These are phyloP conservation scores for Leccinum solheimii DNA, from an alignment of 1,284 basidiomycete genomes.

Conservation along the genomic window DNA sequence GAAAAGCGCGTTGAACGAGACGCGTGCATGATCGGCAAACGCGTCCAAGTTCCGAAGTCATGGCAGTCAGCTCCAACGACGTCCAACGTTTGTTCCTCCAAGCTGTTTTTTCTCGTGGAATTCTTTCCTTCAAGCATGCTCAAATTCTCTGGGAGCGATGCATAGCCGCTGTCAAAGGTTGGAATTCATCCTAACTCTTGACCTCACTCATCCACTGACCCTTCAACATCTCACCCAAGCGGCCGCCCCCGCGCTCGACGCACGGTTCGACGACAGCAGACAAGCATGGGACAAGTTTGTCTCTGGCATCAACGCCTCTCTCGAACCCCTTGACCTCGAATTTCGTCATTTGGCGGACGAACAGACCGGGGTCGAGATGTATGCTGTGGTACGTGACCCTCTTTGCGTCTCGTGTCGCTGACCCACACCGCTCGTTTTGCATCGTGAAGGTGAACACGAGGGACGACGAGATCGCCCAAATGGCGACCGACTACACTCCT, in stretches of 20 bases:
- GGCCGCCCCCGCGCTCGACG: slow-evolving; percentile 49
- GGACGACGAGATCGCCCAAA: slow-evolving; percentile 75
- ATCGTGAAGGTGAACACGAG: slow-evolving; percentile 67
- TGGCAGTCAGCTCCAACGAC: slow-evolving; percentile 54
- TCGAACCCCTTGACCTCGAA: slow-evolving; percentile 71
- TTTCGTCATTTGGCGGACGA: slow-evolving; percentile 67
- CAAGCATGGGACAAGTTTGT: slow-evolving; percentile 64
- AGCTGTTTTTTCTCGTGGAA: slow-evolving; percentile 66
- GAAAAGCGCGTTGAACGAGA: not conserved
- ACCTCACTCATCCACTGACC: slow-evolving; percentile 3
- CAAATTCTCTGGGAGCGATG: slow-evolving; percentile 66
- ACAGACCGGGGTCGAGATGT: slow-evolving; percentile 59
- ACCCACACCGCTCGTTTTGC: not conserved
- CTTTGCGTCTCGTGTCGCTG: not conserved
- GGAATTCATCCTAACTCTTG: not conserved
- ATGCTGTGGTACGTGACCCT: slow-evolving; percentile 55
- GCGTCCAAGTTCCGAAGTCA: slow-evolving; percentile 7
- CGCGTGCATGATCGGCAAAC: slow-evolving; percentile 9
- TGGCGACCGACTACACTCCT: slow-evolving; percentile 78
- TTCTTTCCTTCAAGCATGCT: slow-evolving; percentile 62
- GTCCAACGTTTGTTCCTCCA: slow-evolving; percentile 77
- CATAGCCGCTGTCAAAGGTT: slow-evolving; percentile 62
- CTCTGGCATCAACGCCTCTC: slow-evolving; percentile 52
- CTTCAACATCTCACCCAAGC: slow-evolving; percentile 36
- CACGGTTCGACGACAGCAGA: slow-evolving; percentile 44